Evolutionary conservation across 139 green algal species (phyloP).

Genomic region (Coelastrella sp.): DNA sequence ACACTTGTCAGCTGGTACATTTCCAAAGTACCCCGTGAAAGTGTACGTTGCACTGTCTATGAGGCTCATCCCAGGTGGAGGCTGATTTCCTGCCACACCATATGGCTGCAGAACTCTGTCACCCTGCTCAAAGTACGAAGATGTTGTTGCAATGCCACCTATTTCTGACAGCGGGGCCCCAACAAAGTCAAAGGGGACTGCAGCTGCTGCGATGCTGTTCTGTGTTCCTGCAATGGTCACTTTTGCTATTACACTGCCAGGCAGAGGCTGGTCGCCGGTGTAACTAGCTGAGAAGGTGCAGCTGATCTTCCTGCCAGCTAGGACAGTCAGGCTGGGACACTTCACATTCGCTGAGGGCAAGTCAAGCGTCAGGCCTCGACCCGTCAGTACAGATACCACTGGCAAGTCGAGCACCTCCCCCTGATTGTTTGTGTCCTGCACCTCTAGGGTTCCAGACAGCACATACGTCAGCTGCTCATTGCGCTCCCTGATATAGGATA

Average conservation of each 20-base stretch:
- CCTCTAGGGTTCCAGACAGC: background rate
- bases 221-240: background rate
- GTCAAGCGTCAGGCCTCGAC: background rate
- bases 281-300: slow-evolving; percentile 12
- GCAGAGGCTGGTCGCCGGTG: slow-evolving; percentile 21
- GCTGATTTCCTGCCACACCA: slow-evolving; percentile 23
- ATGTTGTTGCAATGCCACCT: background rate
- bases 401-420: background rate
- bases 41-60: background rate
- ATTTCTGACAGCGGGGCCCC: background rate
- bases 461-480: slow-evolving; percentile 4
- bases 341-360: background rate
- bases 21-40: background rate
- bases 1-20: slow-evolving; percentile 11
- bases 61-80: slow-evolving; percentile 11
- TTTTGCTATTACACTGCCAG: background rate
- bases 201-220: background rate
- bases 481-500: background rate
- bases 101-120: slow-evolving; percentile 25
- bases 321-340: slow-evolving; percentile 24
- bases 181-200: slow-evolving; percentile 8
- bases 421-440: background rate
- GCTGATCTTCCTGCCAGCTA: background rate
- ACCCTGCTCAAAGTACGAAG: slow-evolving; percentile 32
- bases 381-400: background rate